Evolutionary conservation across 2,329 filamentous ascomycete species (phyloP), one percentile per base, ranked within the genome.

Genomic region (Lithohypha guttulata): DNA sequence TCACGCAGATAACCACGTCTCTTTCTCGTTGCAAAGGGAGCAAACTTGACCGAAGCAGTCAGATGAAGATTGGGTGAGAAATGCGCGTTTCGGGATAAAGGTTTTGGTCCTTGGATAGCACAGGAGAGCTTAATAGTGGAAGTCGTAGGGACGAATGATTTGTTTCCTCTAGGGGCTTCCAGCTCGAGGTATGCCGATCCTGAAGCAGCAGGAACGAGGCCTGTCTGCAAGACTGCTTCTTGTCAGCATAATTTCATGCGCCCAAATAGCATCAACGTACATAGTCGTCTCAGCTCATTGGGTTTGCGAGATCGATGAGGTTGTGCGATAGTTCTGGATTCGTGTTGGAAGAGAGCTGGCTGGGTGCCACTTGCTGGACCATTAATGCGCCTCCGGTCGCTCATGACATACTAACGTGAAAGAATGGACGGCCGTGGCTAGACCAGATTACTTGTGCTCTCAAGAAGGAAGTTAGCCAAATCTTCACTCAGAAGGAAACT

Each of bases 31-130:
- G 91, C 89, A 57, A 98, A 98, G 0, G 91, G 87, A 1, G 91
- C 87, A 58, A 93, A 96, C 64, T 96, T 98, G 56, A 98, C 81
- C 51, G 94, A 85, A 2, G 89, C 93, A 10, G 83, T 85, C 36
- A 98, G 73, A 30, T 95, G 80, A 48, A 96, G 77, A 53, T 94
- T 87, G 7, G 91, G 85, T 37, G 84, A 91, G 64, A 95, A 98
- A 1, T 85, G 81, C 19, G 85, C 84, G 41, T 84, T 93, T 56
- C 86, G 78, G 21, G 89, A 87, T 28, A 98, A 72, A 17, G 91
- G 86, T 50, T 87, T 79, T 3, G 91, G 91, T 1, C 91, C 91
- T 62, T 96, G 89, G 39, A 96, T 84, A 8, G 85, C 87, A 59
- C 87, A 94, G 46, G 81, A 83, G 44, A 98, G 77, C 61, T 98